Evolutionary conservation across 192 early-diverging fungal species (phyloP), one percentile per base, ranked within the genome.

Genomic region (Umbelopsis ramanniana): DNA sequence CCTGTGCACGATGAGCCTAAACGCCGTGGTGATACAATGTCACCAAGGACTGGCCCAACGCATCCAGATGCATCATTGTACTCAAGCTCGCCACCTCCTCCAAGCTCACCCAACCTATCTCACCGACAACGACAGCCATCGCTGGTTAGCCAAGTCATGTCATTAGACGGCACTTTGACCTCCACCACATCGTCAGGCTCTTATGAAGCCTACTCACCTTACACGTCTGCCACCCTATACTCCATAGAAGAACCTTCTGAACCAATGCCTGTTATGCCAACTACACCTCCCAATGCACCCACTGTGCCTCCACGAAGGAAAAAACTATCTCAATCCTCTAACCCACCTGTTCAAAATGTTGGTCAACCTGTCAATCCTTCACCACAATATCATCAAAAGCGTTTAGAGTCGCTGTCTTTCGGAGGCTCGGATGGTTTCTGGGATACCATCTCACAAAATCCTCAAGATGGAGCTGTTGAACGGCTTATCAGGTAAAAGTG

Each of bases 381-480:
- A 3, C 45, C 40, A 48, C n/a, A 46, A 47, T 68, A 26, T 46
- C 70, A 75, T 29, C 78, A 79, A 55, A 70, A 66, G 23, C 66
- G 71, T 17, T 67, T 75, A 4, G 78, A 79, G 19, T 74, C 73
- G 21, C 43, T 79, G 4, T 14, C 52, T 9, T 79, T 79, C 66
- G 78, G 78, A 23, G 78, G 78, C 5, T 69, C 74, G 3, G 78
- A 79, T 66, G 71, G 70, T 21, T 66, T 79, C 33, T 79, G 78
- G 78, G 78, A 79, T 37, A 75, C 71, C 15, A 75, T 79, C 21
- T 37, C 74, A 7, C 75, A 79, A 73, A 79, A 73, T 60, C 70
- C 48, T 46, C 66, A 38, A n/a, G 78, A 75, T 50, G 70, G 55
- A 24, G 71, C 75, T 4, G 60, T 76, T 29, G 76, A 77, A 47